Evolutionary conservation across 345 rosid species (phyloP).

Genomic region (Moringa oleifera): DNA sequence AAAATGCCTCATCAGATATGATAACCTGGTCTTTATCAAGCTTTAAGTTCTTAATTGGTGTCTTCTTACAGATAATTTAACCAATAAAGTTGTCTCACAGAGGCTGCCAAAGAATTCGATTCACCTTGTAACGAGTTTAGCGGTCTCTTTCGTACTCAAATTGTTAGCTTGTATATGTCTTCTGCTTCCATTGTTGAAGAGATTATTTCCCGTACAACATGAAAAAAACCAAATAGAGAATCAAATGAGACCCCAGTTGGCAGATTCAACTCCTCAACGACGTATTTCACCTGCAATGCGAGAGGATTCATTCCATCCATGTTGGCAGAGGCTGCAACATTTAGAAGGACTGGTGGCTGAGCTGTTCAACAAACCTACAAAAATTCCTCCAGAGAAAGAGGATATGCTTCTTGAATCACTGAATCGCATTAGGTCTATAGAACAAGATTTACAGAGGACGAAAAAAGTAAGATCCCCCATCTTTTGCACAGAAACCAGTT

Average conservation of each 20-base stretch:
- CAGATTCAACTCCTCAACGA: constrained; percentile 32
- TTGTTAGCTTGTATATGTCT: constrained; percentile 46
- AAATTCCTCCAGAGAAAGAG: constrained; percentile 87
- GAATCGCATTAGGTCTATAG: constrained; percentile 75
- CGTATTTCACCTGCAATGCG: constrained; percentile 31
- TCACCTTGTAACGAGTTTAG: constrained; percentile 25
- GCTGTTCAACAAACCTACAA: constrained; percentile 51
- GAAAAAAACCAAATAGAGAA: constrained; percentile 30
- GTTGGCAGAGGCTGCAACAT: constrained; percentile 79
- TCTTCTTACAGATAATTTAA: constrained; percentile 41
- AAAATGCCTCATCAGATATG: background rate
- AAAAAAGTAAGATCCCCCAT: constrained; percentile 47
- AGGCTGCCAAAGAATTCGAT: constrained; percentile 30
- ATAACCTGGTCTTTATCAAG: background rate
- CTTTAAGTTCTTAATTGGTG: constrained; percentile 14
- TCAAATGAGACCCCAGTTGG: constrained; percentile 28
- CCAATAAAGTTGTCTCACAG: constrained; percentile 21
- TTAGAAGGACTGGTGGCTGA: constrained; percentile 71
- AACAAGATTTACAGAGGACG: constrained; percentile 84
- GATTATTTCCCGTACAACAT: constrained; percentile 28
- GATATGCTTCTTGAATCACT: constrained; percentile 75
- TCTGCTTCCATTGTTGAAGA: constrained; percentile 38
- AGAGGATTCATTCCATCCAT: constrained; percentile 52
- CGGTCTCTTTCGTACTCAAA: constrained; percentile 38
- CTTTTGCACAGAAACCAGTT: too few relatives aligned